Evolutionary conservation across 75 land plant genomes (phyloP).

Genomic region (Selaginella moellendorffii): DNA sequence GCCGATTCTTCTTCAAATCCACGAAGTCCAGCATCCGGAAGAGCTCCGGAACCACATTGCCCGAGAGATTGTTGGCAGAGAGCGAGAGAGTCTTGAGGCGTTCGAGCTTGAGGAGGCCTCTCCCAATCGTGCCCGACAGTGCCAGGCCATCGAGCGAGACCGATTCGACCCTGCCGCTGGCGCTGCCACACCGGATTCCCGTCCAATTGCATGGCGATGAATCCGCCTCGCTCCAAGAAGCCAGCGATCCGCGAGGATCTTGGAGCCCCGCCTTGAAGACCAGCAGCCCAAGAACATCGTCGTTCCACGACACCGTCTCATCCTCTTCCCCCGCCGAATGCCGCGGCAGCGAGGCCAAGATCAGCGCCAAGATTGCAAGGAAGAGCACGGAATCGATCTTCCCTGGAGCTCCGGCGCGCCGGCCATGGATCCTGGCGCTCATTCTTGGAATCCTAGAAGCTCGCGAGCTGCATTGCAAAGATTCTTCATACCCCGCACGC

Average conservation of each 20-base stretch:
- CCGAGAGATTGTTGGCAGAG: slow-evolving; percentile 52
- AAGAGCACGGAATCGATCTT: background rate
- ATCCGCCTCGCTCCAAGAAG: slow-evolving; percentile 74
- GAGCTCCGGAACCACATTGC: background rate
- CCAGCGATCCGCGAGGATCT: slow-evolving; percentile 41
- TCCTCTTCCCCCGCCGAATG: background rate
- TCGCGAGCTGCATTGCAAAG: background rate
- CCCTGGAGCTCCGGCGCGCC: background rate
- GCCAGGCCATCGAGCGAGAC: slow-evolving; percentile 44
- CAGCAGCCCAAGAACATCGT: slow-evolving; percentile 73
- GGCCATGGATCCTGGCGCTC: too few species aligned
- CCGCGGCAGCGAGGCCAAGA: too few species aligned
- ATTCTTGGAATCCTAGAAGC: too few species aligned
- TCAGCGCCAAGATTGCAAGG: background rate
- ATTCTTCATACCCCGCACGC: too few species aligned
- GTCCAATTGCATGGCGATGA: slow-evolving; percentile 61
- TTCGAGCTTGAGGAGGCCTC: slow-evolving; percentile 47
- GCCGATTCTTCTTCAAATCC: background rate
- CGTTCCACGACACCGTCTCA: slow-evolving; percentile 20
- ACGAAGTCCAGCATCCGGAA: background rate
- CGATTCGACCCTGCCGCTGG: slow-evolving; percentile 35
- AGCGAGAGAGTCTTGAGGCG: slow-evolving; percentile 37
- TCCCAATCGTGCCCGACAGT: slow-evolving; percentile 53
- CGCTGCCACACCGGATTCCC: slow-evolving; percentile 40
- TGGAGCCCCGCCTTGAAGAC: slow-evolving; percentile 71